Evolutionary conservation across 169 alveolate genomes (phyloP).

Genomic region (Plasmodium vivax): DNA sequence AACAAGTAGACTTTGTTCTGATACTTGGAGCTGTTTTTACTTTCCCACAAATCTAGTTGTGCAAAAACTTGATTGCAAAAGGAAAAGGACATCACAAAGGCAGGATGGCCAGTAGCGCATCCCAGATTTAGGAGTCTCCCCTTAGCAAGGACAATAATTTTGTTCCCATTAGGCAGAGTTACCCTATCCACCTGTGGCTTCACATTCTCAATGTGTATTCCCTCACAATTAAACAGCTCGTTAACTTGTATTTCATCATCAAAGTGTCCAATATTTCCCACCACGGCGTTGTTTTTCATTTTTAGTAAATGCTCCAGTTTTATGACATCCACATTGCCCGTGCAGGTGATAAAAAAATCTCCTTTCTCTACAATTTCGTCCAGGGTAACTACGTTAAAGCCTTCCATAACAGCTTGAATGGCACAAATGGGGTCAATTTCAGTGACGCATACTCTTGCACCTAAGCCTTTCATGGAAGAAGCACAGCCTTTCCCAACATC

Average conservation of each 20-base stretch:
- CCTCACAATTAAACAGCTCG: slow-evolving; percentile 92
- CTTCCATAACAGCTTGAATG: slow-evolving; percentile 98
- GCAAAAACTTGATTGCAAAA: slow-evolving; percentile 95
- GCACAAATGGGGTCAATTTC: slow-evolving; percentile 99
- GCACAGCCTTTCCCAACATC: slow-evolving; percentile 99
- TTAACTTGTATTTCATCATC: slow-evolving; percentile 97
- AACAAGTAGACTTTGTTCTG: slow-evolving; percentile 91
- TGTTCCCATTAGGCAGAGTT: slow-evolving; percentile 92
- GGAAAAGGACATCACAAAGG: slow-evolving; percentile 98
- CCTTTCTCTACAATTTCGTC: slow-evolving; percentile 93
- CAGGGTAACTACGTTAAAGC: slow-evolving; percentile 93
- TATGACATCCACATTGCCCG: slow-evolving; percentile 96
- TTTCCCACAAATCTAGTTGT: slow-evolving; percentile 86
- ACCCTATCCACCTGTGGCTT: slow-evolving; percentile 95
- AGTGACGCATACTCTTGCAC: slow-evolving; percentile 97
- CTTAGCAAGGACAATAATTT: slow-evolving; percentile 94
- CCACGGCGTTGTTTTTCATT: slow-evolving; percentile 98
- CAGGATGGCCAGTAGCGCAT: slow-evolving; percentile 99
- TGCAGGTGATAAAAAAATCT: slow-evolving; percentile 96
- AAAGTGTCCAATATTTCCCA: slow-evolving; percentile 98
- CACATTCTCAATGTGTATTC: slow-evolving; percentile 91
- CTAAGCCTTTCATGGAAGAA: slow-evolving; percentile 96
- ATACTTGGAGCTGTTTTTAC: slow-evolving; percentile 77
- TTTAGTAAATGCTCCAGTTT: slow-evolving; percentile 93
- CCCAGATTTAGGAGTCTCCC: slow-evolving; percentile 99